Evolutionary conservation across 495 filamentous ascomycete genomes (phyloP), one percentile per base, ranked within the genome.

Genomic region (Neurospora sp.): DNA sequence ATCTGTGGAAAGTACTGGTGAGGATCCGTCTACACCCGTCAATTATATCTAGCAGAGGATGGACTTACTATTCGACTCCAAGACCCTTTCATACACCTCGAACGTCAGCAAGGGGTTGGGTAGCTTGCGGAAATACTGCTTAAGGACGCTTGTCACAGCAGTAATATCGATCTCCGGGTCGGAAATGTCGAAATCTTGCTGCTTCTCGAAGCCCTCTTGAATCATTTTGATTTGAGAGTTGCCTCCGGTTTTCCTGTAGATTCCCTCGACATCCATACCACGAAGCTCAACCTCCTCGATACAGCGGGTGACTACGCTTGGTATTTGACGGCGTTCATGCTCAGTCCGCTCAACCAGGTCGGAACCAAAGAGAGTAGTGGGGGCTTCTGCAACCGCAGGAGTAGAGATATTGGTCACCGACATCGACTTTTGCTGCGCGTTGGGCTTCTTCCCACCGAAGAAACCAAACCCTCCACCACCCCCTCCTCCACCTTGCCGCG

Each of bases 221-320:
- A 99, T 93, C 59, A 85, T 84, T 79, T 97, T 96, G 80, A 96
- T 91, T 74, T 93, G 92, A 2, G 91, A 91, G 72, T 91, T 91
- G 76, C 94, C 95, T 70, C 96, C 96, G 39, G 93, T 95, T 85
- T 99, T 99, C 74, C 96, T 90, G 85, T 99, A 99, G 76, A 99
- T 97, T 70, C 96, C 96, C 83, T 98, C 95, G 79, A 96, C 88
- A 78, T 98, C 94, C 94, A 99, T 98, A 59, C 96, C 96, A 82
- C 96, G 91, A 31, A 96, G 82, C 82, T 98, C 96, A 71, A 99
- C 96, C 83, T 99, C 96, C 79, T 97, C 93, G 77, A 99, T 97
- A 83, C 96, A 99, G 70, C 94, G 92, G 71, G 90, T 93, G 45
- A 99, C 91, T 69, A 99, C 91, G 78, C 89, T 89, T 31, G 96